Evolutionary conservation across 352 stramenopile genomes (phyloP).

Genomic region (Globisporangium irregulare): DNA sequence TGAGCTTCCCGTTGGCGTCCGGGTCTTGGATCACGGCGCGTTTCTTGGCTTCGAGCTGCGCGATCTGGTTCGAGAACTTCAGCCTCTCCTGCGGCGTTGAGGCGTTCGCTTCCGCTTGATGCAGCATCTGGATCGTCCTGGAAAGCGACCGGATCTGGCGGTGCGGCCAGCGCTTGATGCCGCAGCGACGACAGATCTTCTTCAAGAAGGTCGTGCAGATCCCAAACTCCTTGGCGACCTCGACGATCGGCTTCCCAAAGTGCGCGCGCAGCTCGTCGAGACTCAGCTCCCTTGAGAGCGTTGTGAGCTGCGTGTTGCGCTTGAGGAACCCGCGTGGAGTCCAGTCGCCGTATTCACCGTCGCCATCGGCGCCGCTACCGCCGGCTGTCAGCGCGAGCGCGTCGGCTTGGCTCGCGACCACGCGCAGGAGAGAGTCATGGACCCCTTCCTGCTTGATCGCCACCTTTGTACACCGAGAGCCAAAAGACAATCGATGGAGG

Average conservation of each 20-base stretch:
- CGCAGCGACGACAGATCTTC: constrained; percentile 79
- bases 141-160: constrained; percentile 76
- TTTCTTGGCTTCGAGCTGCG: constrained; percentile 62
- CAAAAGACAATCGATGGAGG: constrained; percentile 4
- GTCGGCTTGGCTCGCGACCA: constrained; percentile 32
- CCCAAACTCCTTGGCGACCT: constrained; percentile 64
- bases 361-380: constrained; percentile 11
- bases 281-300: constrained; percentile 49
- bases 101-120: constrained; percentile 47
- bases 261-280: constrained; percentile 60
- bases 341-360: neutral
- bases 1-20: constrained; percentile 54
- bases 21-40: constrained; percentile 64
- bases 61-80: constrained; percentile 57
- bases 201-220: constrained; percentile 87
- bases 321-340: constrained; percentile 19
- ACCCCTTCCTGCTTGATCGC: constrained; percentile 20
- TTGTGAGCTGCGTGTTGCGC: constrained; percentile 44
- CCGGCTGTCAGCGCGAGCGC: constrained; percentile 4
- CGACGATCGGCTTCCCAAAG: constrained; percentile 62
- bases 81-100: constrained; percentile 38
- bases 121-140: constrained; percentile 74
- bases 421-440: constrained; percentile 36
- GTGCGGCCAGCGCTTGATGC: constrained; percentile 71
- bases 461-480: neutral